Evolutionary conservation across 805 yeast genomes (phyloP).

Genomic region (Lipomyces lipofer): DNA sequence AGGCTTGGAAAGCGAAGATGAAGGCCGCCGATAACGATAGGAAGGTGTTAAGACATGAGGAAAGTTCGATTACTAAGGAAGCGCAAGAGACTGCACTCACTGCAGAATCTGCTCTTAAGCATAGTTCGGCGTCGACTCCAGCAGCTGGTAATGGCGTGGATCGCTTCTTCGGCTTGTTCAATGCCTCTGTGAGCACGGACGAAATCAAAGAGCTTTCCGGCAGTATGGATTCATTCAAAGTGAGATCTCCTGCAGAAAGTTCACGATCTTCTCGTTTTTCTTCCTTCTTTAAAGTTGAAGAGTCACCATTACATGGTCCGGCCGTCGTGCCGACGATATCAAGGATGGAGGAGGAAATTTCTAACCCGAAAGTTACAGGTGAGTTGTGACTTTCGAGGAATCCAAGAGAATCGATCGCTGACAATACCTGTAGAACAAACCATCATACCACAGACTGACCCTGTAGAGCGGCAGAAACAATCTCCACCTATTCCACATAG

Average conservation of each 20-base stretch:
- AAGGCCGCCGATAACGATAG: conserved; percentile 30
- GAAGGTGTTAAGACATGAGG: too few species aligned
- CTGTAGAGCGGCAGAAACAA: too few species aligned
- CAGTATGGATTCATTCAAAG: neutral
- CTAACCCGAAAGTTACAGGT: too few species aligned
- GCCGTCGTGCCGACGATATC: too few species aligned
- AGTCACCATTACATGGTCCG: too few species aligned
- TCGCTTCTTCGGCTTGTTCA: conserved; percentile 21
- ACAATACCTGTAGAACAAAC: too few species aligned
- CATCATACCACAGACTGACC: too few species aligned
- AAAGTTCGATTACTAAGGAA: too few species aligned
- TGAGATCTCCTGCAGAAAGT: conserved; percentile 8
- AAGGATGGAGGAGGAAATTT: too few species aligned
- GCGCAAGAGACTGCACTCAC: neutral
- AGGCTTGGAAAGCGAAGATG: conserved; percentile 39
- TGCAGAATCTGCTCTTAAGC: neutral
- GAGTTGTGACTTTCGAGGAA: too few species aligned
- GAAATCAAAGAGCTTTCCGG: conserved; percentile 23
- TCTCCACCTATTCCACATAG: neutral
- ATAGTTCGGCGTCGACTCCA: neutral
- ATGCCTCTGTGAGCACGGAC: conserved; percentile 7
- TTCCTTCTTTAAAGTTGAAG: conserved; percentile 25
- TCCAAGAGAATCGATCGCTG: too few species aligned
- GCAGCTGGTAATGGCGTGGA: conserved; percentile 29
- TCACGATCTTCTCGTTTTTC: conserved; percentile 29